These are phyloP conservation scores for Epichloe typhina DNA, from an alignment of 2,329 filamentous ascomycete species.

Conservation along the genomic window DNA sequence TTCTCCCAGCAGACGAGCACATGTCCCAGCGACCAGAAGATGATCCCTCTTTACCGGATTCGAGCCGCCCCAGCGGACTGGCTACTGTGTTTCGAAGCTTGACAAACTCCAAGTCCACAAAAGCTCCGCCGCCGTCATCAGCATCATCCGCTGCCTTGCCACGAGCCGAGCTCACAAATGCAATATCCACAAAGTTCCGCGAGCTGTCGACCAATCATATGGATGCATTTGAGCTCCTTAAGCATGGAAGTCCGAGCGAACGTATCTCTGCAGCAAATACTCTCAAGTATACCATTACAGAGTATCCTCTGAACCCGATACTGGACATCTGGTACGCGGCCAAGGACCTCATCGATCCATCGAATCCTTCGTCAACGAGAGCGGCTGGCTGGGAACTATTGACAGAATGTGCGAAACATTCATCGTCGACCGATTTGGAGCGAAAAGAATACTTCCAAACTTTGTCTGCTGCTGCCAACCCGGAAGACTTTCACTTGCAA, in stretches of 20 bases:
- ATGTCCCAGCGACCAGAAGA: constrained; percentile 51
- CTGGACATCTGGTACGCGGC: constrained; percentile 53
- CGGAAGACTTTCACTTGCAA: constrained; percentile 53
- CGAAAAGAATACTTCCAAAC: constrained; percentile 53
- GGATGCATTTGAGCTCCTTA: constrained; percentile 41
- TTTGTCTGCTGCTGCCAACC: constrained; percentile 39
- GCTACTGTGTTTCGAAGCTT: constrained; percentile 52
- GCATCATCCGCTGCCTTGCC: constrained; percentile 24
- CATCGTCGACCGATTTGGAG: constrained; percentile 51
- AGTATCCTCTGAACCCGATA: constrained; percentile 45
- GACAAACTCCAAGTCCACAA: constrained; percentile 40
- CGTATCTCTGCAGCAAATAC: constrained; percentile 43
- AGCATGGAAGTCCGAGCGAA: constrained; percentile 36
- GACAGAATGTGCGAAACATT: constrained; percentile 50
- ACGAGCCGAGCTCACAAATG: constrained; percentile 32
- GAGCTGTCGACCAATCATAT: constrained; percentile 39
- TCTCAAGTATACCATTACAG: constrained; percentile 41
- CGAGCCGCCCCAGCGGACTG: constrained; percentile 41
- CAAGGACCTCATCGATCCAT: constrained; percentile 48
- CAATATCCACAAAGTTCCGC: constrained; percentile 23
- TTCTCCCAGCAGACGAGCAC: constrained; percentile 25
- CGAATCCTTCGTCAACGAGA: constrained; percentile 40
- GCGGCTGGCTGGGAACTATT: constrained; percentile 52
- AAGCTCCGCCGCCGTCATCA: constrained; percentile 32
- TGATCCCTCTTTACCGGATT: constrained; percentile 40